Evolutionary conservation across 1,284 basidiomycete species (phyloP).

Genomic region (Flammula alnicola): DNA sequence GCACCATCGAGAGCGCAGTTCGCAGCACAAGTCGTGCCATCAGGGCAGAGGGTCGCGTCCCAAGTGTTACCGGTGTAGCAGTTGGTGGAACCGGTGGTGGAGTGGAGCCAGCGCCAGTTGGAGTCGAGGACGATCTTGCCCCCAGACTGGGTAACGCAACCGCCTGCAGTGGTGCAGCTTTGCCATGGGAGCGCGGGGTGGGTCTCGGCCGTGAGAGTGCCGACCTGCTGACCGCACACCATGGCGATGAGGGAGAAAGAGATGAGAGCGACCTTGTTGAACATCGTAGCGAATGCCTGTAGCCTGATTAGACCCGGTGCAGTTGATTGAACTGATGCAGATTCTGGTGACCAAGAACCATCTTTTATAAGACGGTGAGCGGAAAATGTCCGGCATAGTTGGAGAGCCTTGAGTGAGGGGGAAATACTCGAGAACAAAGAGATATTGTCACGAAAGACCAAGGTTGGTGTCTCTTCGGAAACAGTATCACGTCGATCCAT

Average conservation of each 20-base stretch:
- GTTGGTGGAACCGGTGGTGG: slow-evolving; percentile 38
- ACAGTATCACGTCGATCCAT: slow-evolving; percentile 1
- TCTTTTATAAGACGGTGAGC: slow-evolving; percentile 5
- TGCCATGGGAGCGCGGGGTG: slow-evolving; percentile 43
- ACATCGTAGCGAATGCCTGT: slow-evolving; percentile 27
- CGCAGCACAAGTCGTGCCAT: slow-evolving; percentile 37
- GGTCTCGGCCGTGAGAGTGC: slow-evolving; percentile 42
- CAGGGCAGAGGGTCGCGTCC: slow-evolving; percentile 28
- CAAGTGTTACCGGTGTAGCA: slow-evolving; percentile 33
- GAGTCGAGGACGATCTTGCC: slow-evolving; percentile 47
- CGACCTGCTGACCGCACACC: slow-evolving; percentile 42
- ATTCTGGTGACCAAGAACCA: not conserved
- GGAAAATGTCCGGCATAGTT: slow-evolving; percentile 11
- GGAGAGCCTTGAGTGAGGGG: not conserved
- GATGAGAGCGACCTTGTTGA: slow-evolving; percentile 33
- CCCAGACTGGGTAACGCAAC: slow-evolving; percentile 34
- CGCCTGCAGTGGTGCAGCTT: slow-evolving; percentile 39
- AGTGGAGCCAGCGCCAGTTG: slow-evolving; percentile 56
- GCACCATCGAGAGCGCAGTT: slow-evolving; percentile 38
- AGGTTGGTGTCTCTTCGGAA: slow-evolving; percentile 12
- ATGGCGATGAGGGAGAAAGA: slow-evolving; percentile 37
- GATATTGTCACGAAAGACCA: not conserved
- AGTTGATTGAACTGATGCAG: slow-evolving; percentile 11
- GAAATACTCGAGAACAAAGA: not conserved
- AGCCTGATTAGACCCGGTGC: slow-evolving; percentile 11